Evolutionary conservation across 805 yeast species (phyloP).

Genomic region (Saccharomycopsis sp.): DNA sequence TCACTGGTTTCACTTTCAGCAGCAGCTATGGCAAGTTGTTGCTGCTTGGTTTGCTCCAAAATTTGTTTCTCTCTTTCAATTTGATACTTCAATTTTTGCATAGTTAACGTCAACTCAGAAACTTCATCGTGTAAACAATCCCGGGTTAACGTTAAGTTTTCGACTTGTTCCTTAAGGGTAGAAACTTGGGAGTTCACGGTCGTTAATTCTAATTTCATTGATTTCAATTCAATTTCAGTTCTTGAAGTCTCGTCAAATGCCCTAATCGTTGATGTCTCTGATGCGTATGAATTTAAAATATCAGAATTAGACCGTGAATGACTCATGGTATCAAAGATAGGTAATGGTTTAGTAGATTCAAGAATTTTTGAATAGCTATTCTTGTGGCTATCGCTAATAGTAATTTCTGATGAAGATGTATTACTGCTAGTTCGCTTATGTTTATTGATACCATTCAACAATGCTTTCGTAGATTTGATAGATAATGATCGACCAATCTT

Average conservation of each 20-base stretch:
- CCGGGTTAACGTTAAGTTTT: constrained; percentile 41
- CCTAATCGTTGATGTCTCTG: constrained; percentile 19
- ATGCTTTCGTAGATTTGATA: constrained; percentile 27
- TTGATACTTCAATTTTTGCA: constrained; percentile 17
- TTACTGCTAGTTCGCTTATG: constrained; percentile 12
- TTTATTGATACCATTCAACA: constrained; percentile 25
- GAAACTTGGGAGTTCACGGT: constrained; percentile 38
- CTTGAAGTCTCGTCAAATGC: constrained; percentile 23
- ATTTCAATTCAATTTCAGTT: constrained; percentile 33
- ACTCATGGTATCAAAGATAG: constrained; percentile 23
- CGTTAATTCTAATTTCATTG: constrained; percentile 36
- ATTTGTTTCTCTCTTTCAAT: constrained; percentile 16
- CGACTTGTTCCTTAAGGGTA: constrained; percentile 42
- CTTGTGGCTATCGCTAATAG: neutral
- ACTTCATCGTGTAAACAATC: constrained; percentile 42
- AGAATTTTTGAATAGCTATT: neutral
- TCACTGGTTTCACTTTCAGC: neutral
- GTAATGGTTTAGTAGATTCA: constrained; percentile 37
- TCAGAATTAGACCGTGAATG: constrained; percentile 42
- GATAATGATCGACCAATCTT: constrained; percentile 30
- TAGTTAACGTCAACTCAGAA: constrained; percentile 24
- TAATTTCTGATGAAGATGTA: neutral
- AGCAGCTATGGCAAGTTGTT: neutral
- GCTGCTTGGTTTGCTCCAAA: constrained; percentile 3
- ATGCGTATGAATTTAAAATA: constrained; percentile 32